Conservation (phyloP, 108 stramenopile genomes). For the Cylindrotheca fusiformis region DNA sequence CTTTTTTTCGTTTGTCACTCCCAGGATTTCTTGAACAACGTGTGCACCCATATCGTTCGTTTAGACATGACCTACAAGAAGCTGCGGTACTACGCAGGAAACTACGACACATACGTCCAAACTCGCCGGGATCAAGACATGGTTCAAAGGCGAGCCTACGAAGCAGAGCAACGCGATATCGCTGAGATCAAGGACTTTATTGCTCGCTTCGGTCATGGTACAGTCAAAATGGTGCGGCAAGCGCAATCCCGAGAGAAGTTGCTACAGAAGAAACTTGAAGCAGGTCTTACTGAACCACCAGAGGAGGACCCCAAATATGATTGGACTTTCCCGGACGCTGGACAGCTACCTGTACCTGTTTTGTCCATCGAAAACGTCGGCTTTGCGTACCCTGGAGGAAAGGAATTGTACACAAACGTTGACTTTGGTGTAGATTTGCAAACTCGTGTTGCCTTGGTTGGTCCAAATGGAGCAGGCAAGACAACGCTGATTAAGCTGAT, state of each 20-base stretch:
- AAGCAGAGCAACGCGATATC: slow-evolving; percentile 98
- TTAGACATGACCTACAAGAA: slow-evolving; percentile 90
- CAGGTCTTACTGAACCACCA: slow-evolving; percentile 80
- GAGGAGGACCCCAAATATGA: slow-evolving; percentile 76
- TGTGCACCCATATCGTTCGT: slow-evolving; percentile 96
- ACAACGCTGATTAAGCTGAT: slow-evolving; percentile 96
- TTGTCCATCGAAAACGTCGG: slow-evolving; percentile 77
- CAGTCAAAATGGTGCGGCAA: slow-evolving; percentile 94
- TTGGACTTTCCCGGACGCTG: slow-evolving; percentile 86
- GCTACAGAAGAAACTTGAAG: slow-evolving; percentile 87
- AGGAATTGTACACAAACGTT: slow-evolving; percentile 74
- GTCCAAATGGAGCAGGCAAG: slow-evolving; percentile 74
- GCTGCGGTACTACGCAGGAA: slow-evolving; percentile 93
- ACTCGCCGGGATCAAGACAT: slow-evolving; percentile 94
- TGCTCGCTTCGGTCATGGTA: slow-evolving; percentile 95
- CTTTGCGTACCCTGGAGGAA: slow-evolving; percentile 74
- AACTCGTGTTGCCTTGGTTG: slow-evolving; percentile 84
- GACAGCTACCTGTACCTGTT: slow-evolving; percentile 83
- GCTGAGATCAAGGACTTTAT: slow-evolving; percentile 94
- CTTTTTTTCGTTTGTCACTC: slow-evolving; percentile 93
- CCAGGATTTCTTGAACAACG: slow-evolving; percentile 99
- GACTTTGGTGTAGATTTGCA: slow-evolving; percentile 90
- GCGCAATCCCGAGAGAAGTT: slow-evolving; percentile 91
- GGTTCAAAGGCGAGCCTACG: slow-evolving; percentile 93
- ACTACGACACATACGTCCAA: slow-evolving; percentile 95